Conservation (phyloP, 1,284 basidiomycete genomes). For the Cutaneotrichosporon sp. region DNA sequence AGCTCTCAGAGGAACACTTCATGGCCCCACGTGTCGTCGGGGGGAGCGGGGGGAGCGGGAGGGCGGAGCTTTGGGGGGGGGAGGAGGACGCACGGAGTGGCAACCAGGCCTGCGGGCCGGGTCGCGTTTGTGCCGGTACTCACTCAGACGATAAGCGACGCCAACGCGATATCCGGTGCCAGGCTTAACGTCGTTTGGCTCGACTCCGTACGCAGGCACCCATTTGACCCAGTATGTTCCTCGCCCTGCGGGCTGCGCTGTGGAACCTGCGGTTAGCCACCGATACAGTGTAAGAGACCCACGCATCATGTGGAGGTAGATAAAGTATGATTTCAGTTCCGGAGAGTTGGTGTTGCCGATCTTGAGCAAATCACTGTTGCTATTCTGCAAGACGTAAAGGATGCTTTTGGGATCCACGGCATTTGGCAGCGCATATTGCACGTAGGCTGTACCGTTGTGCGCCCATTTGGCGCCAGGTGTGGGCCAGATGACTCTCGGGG, state of each 20-base stretch:
- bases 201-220: not conserved
- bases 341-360: not conserved
- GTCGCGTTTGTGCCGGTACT: not conserved
- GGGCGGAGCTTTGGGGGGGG: no score
- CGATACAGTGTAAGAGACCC: not conserved
- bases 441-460: conserved; percentile 1
- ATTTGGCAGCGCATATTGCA: not conserved
- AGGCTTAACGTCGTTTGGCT: not conserved
- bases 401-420: not conserved
- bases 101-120: no score
- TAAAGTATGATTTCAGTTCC: not conserved
- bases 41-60: no score
- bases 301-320: not conserved
- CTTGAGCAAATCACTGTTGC: not conserved
- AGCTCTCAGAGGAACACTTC: no score
- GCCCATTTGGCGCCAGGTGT: not conserved
- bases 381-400: not conserved
- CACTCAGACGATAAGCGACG: not conserved
- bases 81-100: no score
- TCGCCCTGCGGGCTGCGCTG: not conserved
- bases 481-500: not conserved
- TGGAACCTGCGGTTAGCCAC: not conserved
- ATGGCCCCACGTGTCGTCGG: no score
- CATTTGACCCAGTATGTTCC: conserved; percentile 2
- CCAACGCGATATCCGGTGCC: not conserved